phyloP scores from a whole-genome alignment of 768 basidiomycete species.

The Mycena maculata region DNA sequence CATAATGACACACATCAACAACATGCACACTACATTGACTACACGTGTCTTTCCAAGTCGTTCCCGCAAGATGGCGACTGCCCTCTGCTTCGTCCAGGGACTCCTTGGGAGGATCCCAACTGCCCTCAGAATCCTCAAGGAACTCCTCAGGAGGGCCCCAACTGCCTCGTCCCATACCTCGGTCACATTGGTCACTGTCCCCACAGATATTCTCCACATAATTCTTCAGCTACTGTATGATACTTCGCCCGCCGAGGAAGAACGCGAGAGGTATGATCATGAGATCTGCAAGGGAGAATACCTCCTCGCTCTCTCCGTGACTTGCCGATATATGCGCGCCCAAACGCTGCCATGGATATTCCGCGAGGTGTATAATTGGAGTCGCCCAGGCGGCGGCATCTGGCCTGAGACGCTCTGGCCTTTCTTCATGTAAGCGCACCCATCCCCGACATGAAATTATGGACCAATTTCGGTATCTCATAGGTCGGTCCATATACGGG shows the following conservation, averaged over 20 bases:
- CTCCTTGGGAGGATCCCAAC: no score
- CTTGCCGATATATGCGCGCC: constrained; percentile 4
- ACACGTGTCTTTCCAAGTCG: no score
- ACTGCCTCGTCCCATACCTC: no score
- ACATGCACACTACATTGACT: no score
- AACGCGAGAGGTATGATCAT: background rate
- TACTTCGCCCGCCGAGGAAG: background rate
- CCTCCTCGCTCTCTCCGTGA: background rate
- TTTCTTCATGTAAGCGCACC: background rate
- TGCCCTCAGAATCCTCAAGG: no score
- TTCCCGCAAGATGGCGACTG: no score
- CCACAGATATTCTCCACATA: background rate
- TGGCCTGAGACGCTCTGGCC: constrained; percentile 2
- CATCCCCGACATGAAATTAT: no score
- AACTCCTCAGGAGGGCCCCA: no score
- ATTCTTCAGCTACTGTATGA: background rate
- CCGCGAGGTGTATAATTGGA: constrained; percentile 17
- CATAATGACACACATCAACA: no score
- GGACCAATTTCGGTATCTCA: background rate
- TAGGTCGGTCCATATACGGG: constrained; percentile 7
- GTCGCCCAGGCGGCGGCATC: background rate
- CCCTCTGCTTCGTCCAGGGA: no score
- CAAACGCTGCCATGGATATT: constrained; percentile 17
- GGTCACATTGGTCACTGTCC: background rate
- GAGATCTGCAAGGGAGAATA: background rate